A percentile compares a stretch with the other conserved stretches of the same genome.
Conservation (phyloP, 2,329 filamentous ascomycete genomes). For the Fusarium fracticaudum region DNA sequence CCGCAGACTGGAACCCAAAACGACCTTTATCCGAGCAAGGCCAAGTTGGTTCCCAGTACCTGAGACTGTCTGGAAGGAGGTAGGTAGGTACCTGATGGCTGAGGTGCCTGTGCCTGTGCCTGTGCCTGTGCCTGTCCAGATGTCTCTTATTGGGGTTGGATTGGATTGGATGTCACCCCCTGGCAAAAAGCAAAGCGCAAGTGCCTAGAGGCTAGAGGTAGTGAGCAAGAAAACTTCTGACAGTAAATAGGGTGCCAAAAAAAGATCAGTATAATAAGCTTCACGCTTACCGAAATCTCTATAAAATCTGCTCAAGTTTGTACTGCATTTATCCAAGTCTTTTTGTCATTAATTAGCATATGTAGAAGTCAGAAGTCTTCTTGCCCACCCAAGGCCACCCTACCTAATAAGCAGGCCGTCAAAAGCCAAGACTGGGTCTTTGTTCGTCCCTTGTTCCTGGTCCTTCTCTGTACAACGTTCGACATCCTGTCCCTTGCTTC, state of each 20-base stretch:
- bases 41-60: background rate
- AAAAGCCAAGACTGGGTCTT: slow-evolving; percentile 11
- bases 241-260: background rate
- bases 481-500: slow-evolving; percentile 33
- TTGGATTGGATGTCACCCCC: slow-evolving; percentile 1
- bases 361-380: background rate
- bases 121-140: slow-evolving; percentile 2
- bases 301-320: background rate
- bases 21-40: background rate
- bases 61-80: background rate
- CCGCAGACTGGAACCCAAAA: background rate
- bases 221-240: background rate
- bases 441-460: slow-evolving; percentile 35
- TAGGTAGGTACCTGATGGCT: background rate
- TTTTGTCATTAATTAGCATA: background rate
- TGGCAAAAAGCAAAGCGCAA: background rate
- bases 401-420: background rate
- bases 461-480: slow-evolving; percentile 21
- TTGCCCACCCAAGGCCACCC: background rate
- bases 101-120: slow-evolving; percentile 2
- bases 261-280: background rate
- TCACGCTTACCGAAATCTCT: background rate
- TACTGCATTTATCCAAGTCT: background rate
- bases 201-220: background rate
- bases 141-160: background rate